Conservation (phyloP, 2,329 filamentous ascomycete genomes). For the Orbilia blumenaviensis region DNA sequence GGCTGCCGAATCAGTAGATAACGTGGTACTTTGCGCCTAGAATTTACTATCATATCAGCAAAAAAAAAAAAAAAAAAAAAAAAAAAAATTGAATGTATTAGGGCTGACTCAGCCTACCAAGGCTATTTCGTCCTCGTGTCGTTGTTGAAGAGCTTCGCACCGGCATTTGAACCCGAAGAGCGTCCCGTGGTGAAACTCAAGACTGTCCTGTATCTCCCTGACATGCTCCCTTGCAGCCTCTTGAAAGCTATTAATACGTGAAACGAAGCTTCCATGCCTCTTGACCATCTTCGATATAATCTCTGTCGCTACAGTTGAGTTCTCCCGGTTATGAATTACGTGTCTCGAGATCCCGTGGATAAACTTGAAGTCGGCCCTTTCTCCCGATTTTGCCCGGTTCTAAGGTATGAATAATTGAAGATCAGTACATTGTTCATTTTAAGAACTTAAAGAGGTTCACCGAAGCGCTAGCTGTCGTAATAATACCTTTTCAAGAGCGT, state of each 20-base stretch:
- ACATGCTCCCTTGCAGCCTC: background rate
- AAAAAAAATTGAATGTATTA: too few species aligned
- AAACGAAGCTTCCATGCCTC: background rate
- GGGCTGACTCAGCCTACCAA: constrained; percentile 5
- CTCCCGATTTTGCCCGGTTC: background rate
- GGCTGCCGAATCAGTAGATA: constrained; percentile 17
- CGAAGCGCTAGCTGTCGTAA: too few species aligned
- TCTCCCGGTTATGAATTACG: constrained; percentile 10
- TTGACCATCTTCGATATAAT: constrained; percentile 11
- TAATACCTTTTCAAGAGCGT: constrained; percentile 2
- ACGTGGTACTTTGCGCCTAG: constrained; percentile 14
- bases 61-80: too few species aligned
- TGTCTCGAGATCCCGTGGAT: constrained; percentile 14
- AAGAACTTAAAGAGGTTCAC: too few species aligned
- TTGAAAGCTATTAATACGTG: background rate
- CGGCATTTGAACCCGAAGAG: constrained; percentile 3
- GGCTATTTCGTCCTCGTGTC: constrained; percentile 10
- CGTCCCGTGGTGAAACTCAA: constrained; percentile 12
- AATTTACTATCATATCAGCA: background rate
- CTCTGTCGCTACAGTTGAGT: constrained; percentile 5
- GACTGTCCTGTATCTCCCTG: background rate
- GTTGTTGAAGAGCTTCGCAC: constrained; percentile 11
- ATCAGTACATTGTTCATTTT: too few species aligned
- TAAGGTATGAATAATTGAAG: background rate
- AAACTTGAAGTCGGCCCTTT: background rate